Percentiles rank a stretch among this genome's conserved stretches.
phyloP scores from a whole-genome alignment of 257 asterid genomes.

The Penstemon eatonii region DNA sequence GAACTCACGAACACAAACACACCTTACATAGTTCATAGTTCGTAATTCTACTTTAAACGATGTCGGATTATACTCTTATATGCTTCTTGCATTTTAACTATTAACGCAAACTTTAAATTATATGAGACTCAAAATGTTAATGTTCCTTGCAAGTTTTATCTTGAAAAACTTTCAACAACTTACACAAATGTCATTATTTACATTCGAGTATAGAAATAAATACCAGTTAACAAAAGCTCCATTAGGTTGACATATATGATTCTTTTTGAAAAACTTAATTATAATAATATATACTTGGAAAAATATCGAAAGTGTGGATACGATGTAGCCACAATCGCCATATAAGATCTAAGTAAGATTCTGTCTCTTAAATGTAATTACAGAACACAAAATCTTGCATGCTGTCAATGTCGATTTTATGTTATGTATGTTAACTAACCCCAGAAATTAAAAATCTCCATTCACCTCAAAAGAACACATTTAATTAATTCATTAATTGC shows the following conservation, averaged over 20 bases:
- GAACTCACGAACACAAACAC: too few relatives aligned
- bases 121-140: too few relatives aligned
- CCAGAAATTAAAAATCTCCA: background rate
- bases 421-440: background rate
- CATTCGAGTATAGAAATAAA: background rate
- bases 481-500: conserved; percentile 35
- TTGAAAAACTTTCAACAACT: too few relatives aligned
- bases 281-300: background rate
- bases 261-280: background rate
- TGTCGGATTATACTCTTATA: too few relatives aligned
- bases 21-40: too few relatives aligned
- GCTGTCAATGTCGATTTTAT: conserved; percentile 48
- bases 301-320: conserved; percentile 20
- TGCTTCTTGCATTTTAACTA: too few relatives aligned
- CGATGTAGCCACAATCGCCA: conserved; percentile 28
- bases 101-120: too few relatives aligned
- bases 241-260: too few relatives aligned
- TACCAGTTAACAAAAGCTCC: too few relatives aligned
- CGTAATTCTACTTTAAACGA: too few relatives aligned
- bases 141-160: too few relatives aligned
- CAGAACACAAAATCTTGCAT: conserved; percentile 34
- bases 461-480: conserved; percentile 4
- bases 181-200: too few relatives aligned
- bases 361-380: background rate
- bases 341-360: background rate